Evolutionary conservation across 768 basidiomycete genomes (phyloP).

Genomic region (Mycena leptocephala): DNA sequence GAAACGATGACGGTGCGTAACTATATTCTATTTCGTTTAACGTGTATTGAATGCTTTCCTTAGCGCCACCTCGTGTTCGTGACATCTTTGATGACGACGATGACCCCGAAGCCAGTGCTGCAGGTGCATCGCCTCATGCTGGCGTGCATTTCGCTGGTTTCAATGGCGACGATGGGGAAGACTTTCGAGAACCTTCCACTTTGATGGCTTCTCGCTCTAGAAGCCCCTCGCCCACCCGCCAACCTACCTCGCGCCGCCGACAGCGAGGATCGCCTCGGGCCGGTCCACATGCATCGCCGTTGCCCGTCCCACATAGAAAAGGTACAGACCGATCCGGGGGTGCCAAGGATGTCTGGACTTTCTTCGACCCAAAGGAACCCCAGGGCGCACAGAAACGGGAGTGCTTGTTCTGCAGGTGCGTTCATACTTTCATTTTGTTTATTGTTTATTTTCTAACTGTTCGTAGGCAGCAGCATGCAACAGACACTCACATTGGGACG

Average conservation of each 20-base stretch:
- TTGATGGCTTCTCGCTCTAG: too few species aligned
- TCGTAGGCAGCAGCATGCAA: too few species aligned
- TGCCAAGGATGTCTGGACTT: too few species aligned
- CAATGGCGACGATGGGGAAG: not conserved
- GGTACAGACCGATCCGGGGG: not conserved
- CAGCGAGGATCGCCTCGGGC: not conserved
- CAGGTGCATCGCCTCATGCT: not conserved
- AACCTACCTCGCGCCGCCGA: too few species aligned
- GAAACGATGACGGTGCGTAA: too few species aligned
- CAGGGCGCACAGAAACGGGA: not conserved
- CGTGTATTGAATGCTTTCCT: not conserved
- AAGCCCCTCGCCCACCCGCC: too few species aligned
- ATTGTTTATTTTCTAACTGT: not conserved
- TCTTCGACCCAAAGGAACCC: constrained; percentile 9
- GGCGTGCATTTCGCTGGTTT: not conserved
- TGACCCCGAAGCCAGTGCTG: not conserved
- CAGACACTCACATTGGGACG: constrained; percentile 1
- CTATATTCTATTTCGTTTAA: not conserved
- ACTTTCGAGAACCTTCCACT: too few species aligned
- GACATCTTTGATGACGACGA: constrained; percentile 11
- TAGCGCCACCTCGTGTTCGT: not conserved
- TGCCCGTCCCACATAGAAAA: not conserved
- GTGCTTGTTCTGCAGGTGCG: constrained; percentile 28
- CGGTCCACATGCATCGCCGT: not conserved
- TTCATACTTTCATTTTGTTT: not conserved